Conservation (phyloP, 768 basidiomycete species). For the Rhizopogon salebrosus region DNA sequence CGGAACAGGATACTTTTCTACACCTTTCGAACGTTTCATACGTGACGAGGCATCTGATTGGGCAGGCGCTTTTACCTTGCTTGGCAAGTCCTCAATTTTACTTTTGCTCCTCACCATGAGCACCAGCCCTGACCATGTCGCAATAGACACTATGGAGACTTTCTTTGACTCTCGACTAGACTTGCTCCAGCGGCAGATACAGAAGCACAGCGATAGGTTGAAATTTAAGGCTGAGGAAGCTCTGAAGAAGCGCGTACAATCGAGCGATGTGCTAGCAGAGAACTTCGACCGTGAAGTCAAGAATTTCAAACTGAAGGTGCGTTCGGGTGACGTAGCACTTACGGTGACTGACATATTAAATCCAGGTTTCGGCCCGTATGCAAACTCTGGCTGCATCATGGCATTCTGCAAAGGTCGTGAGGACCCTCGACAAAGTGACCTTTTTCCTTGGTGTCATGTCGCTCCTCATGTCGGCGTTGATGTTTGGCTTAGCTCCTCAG, state of each 20-base stretch:
- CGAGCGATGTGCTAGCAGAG: constrained; percentile 63
- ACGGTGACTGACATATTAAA: not conserved
- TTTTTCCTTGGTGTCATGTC: constrained; percentile 96
- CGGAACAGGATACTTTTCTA: constrained; percentile 54
- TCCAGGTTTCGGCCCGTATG: constrained; percentile 76
- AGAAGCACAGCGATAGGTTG: constrained; percentile 81
- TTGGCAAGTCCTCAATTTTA: constrained; percentile 47
- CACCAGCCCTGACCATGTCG: not conserved
- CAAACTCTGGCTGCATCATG: constrained; percentile 74
- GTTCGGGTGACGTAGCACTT: constrained; percentile 2
- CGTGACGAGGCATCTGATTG: constrained; percentile 74
- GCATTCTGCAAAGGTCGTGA: constrained; percentile 87
- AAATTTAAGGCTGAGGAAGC: constrained; percentile 80
- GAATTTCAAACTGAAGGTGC: constrained; percentile 80
- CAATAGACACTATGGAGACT: constrained; percentile 85
- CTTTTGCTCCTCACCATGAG: not conserved
- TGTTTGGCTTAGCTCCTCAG: constrained; percentile 87
- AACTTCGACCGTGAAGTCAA: constrained; percentile 85
- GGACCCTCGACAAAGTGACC: constrained; percentile 78
- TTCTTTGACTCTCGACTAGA: constrained; percentile 91
- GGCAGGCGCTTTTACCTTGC: constrained; percentile 78
- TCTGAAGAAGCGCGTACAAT: constrained; percentile 53
- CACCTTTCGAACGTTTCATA: constrained; percentile 67
- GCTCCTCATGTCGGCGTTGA: constrained; percentile 73
- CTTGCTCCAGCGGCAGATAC: constrained; percentile 75